phyloP scores from a whole-genome alignment of 495 filamentous ascomycete species.

The Acidomyces sp. region DNA sequence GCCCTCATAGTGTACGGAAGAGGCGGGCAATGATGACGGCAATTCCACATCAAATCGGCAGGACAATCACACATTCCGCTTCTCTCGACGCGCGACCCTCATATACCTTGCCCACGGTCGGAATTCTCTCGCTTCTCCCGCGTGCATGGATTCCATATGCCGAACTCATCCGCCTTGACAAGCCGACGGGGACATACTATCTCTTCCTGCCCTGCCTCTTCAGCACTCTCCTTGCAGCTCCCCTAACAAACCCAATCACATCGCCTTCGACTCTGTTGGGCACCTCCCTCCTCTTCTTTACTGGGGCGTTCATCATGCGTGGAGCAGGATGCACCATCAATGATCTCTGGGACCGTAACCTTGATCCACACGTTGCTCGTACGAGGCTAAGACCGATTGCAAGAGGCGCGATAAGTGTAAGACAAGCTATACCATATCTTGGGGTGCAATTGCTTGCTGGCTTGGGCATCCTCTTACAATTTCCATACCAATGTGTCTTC shows the following conservation, averaged over 20 bases:
- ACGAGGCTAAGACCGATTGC: constrained; percentile 85
- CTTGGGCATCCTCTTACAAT: constrained; percentile 69
- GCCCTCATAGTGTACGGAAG: background rate
- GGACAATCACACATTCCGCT: background rate
- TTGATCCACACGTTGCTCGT: constrained; percentile 80
- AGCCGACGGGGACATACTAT: constrained; percentile 89
- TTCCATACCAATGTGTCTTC: constrained; percentile 69
- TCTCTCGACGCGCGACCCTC: background rate
- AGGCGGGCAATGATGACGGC: background rate
- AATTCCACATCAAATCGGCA: background rate
- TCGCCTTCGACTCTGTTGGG: constrained; percentile 42
- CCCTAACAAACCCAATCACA: constrained; percentile 45
- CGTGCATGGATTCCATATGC: constrained; percentile 73
- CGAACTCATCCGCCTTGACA: constrained; percentile 86
- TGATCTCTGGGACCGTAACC: constrained; percentile 88
- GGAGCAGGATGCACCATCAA: constrained; percentile 98
- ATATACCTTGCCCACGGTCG: constrained; percentile 60
- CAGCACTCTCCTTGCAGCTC: constrained; percentile 60
- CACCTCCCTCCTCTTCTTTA: constrained; percentile 67
- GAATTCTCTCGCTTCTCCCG: constrained; percentile 66
- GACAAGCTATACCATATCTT: constrained; percentile 65
- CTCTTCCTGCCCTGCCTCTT: constrained; percentile 92
- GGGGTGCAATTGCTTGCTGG: constrained; percentile 70
- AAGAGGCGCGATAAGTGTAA: constrained; percentile 63
- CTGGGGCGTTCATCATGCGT: constrained; percentile 86